Percentiles rank a stretch among this genome's conserved stretches.
phyloP scores from a whole-genome alignment of 805 yeast species.

The Sugiyamaella smithiae region DNA sequence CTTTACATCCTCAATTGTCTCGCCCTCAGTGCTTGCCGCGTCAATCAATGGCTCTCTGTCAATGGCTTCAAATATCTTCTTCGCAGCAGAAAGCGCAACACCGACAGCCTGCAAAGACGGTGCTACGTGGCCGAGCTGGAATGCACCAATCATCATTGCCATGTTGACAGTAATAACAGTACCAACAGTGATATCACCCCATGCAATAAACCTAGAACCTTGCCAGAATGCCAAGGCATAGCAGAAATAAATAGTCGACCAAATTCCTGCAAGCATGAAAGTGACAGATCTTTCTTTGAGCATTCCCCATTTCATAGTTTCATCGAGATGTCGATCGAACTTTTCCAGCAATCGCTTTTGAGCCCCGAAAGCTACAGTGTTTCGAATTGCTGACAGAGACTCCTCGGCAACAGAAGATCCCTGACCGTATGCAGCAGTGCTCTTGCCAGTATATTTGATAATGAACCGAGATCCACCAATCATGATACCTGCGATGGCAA shows the following conservation, averaged over 20 bases:
- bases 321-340: constrained; percentile 32
- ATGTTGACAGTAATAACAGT: constrained; percentile 37
- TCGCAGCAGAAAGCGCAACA: constrained; percentile 41
- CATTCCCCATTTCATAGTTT: constrained; percentile 28
- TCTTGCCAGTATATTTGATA: constrained; percentile 28
- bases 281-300: constrained; percentile 32
- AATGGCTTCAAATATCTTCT: constrained; percentile 42
- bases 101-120: constrained; percentile 39
- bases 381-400: constrained; percentile 40
- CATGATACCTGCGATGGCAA: constrained; percentile 33
- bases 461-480: constrained; percentile 31
- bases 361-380: constrained; percentile 42
- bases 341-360: constrained; percentile 36
- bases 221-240: constrained; percentile 45
- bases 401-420: constrained; percentile 43
- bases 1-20: constrained; percentile 25
- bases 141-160: constrained; percentile 43
- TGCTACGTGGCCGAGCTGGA: constrained; percentile 41
- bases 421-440: constrained; percentile 28
- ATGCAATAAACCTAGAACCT: constrained; percentile 39
- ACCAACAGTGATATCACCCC: constrained; percentile 35
- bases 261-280: constrained; percentile 38
- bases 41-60: constrained; percentile 43
- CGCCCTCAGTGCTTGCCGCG: constrained; percentile 26
- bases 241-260: constrained; percentile 36